Conservation (phyloP, 768 basidiomycete genomes). For the Leccinum truebloodii region DNA sequence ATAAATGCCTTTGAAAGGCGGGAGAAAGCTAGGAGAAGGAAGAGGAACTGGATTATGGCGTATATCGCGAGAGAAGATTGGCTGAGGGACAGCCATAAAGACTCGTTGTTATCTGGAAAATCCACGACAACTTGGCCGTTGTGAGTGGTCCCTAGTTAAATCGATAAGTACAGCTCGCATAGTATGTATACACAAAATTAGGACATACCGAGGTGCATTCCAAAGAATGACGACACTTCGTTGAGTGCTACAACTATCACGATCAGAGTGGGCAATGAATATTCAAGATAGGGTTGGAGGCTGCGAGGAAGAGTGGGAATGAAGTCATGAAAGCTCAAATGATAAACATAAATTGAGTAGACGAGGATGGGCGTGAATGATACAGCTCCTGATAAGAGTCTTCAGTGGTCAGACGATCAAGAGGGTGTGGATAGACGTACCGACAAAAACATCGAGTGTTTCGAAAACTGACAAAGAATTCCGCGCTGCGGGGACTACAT, state of each 20-base stretch:
- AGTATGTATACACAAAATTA: too few relatives aligned
- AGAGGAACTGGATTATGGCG: constrained; percentile 54
- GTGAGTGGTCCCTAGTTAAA: constrained; percentile 10
- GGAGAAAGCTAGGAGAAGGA: constrained; percentile 59
- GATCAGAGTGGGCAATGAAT: constrained; percentile 52
- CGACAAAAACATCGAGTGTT: constrained; percentile 58
- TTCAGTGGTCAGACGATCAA: neutral
- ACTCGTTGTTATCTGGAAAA: constrained; percentile 39
- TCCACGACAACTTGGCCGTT: constrained; percentile 36
- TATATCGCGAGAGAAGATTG: constrained; percentile 61
- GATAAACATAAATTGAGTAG: constrained; percentile 62
- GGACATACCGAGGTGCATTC: constrained; percentile 55
- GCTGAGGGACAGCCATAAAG: constrained; percentile 58
- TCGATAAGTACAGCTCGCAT: neutral
- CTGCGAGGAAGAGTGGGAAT: constrained; percentile 52
- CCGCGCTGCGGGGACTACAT: constrained; percentile 53
- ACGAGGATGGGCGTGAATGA: constrained; percentile 68
- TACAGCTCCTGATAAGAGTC: constrained; percentile 39
- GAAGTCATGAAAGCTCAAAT: constrained; percentile 54
- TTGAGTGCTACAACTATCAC: constrained; percentile 56
- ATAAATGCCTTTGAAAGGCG: constrained; percentile 53
- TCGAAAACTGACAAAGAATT: constrained; percentile 48
- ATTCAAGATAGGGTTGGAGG: constrained; percentile 44
- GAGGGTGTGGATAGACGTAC: constrained; percentile 41
- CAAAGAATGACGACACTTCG: constrained; percentile 65